Percentiles rank a stretch among this genome's conserved stretches.
These are phyloP conservation scores for Inonotus hispidus DNA, from an alignment of 1,284 basidiomycete genomes.

Conservation along the genomic window DNA sequence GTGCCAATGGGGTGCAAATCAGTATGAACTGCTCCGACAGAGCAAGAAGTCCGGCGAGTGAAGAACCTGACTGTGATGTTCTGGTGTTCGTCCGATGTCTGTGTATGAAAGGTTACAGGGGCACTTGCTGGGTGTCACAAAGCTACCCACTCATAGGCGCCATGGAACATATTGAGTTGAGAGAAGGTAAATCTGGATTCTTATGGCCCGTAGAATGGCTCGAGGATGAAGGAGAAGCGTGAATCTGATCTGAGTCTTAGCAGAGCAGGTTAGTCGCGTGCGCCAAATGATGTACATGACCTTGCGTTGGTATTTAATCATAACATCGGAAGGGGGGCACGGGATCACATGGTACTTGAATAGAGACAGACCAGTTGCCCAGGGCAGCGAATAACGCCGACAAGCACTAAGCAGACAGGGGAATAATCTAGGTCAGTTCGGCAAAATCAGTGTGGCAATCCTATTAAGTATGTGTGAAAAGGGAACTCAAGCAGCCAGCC, in stretches of 20 bases:
- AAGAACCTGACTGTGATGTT: conserved; percentile 13
- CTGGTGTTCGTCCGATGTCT: conserved; percentile 2
- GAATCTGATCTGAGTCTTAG: conserved; percentile 5
- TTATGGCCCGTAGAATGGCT: conserved; percentile 5
- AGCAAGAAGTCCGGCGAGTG: conserved; percentile 11
- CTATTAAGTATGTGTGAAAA: not conserved
- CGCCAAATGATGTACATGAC: not conserved
- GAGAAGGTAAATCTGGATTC: conserved; percentile 13
- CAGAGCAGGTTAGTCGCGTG: not conserved
- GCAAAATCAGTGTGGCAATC: not conserved
- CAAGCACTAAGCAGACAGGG: not conserved
- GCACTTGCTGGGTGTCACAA: conserved; percentile 10
- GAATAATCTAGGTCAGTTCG: too few species aligned
- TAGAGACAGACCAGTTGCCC: not conserved
- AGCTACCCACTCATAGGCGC: not conserved
- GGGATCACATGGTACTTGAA: conserved; percentile 1
- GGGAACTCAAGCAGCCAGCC: not conserved
- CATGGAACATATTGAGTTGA: conserved; percentile 10
- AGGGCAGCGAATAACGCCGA: conserved; percentile 2
- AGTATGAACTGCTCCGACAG: not conserved
- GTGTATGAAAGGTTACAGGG: conserved; percentile 8
- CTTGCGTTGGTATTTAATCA: not conserved
- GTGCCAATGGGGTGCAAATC: conserved; percentile 5
- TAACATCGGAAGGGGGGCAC: not conserved
- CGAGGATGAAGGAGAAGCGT: not conserved